Percentiles rank a stretch among this genome's conserved stretches.
phyloP scores from a whole-genome alignment of 2,329 filamentous ascomycete genomes.

The Calonectria multiphialidica region DNA sequence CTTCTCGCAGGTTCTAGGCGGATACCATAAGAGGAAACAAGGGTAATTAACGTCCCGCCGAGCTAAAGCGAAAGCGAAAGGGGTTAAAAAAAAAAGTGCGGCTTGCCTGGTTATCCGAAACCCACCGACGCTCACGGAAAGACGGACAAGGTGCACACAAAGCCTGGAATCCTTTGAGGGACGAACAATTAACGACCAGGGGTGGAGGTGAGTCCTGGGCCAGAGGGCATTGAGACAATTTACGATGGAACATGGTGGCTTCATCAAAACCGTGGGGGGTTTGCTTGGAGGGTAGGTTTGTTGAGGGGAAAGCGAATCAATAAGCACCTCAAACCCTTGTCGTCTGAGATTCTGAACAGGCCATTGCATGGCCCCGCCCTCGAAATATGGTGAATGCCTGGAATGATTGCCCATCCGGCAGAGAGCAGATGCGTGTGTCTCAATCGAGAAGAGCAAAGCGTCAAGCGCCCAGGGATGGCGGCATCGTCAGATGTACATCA shows the following conservation, averaged over 20 bases:
- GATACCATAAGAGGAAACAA: conserved; percentile 7
- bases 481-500: conserved; percentile 28
- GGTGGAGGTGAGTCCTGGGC: neutral
- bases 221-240: conserved; percentile 1
- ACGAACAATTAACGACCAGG: neutral
- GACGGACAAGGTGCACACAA: neutral
- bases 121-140: too few species aligned
- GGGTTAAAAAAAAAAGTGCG: neutral
- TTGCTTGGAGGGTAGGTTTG: conserved; percentile 28
- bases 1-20: conserved; percentile 11
- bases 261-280: conserved; percentile 27
- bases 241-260: conserved; percentile 9
- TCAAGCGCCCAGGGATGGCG: conserved; percentile 14
- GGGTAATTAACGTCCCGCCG: too few species aligned
- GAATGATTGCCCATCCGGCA: conserved; percentile 25
- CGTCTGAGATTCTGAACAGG: conserved; percentile 26
- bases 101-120: neutral
- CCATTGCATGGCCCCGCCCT: conserved; percentile 27
- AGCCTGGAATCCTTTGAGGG: neutral
- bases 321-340: conserved; percentile 22
- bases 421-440: conserved; percentile 19
- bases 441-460: conserved; percentile 13
- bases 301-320: conserved; percentile 25
- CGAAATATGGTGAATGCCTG: conserved; percentile 5
- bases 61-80: neutral